Conservation (phyloP, 257 asterid species). For the Pogostemon cablin region DNA sequence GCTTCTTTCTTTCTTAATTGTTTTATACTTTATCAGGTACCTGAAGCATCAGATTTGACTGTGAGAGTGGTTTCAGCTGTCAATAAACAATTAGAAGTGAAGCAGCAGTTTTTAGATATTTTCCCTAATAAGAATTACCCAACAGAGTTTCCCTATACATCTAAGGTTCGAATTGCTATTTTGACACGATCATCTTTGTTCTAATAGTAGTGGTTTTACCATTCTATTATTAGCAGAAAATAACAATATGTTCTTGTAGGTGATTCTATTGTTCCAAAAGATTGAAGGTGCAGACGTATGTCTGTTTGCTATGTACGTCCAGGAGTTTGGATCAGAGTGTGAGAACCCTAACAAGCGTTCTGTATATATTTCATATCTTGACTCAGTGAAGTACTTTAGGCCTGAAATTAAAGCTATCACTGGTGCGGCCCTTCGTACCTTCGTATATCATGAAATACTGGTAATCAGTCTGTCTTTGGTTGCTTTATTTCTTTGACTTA, state of each 20-base stretch:
- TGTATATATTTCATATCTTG: slow-evolving; percentile 74
- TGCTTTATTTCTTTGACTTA: background rate
- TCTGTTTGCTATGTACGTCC: slow-evolving; percentile 72
- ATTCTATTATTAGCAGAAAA: background rate
- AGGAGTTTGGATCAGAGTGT: slow-evolving; percentile 81
- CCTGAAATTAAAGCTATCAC: slow-evolving; percentile 57
- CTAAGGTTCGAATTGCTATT: slow-evolving; percentile 56
- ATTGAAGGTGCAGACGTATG: slow-evolving; percentile 73
- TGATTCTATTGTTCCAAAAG: slow-evolving; percentile 71
- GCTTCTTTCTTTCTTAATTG: background rate
- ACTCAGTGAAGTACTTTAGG: slow-evolving; percentile 75
- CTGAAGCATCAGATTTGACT: slow-evolving; percentile 62
- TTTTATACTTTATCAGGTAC: slow-evolving; percentile 50
- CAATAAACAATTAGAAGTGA: slow-evolving; percentile 58
- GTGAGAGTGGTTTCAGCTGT: slow-evolving; percentile 70
- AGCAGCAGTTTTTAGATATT: slow-evolving; percentile 61
- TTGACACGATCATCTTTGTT: slow-evolving; percentile 10
- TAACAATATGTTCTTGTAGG: slow-evolving; percentile 49
- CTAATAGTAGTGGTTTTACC: background rate
- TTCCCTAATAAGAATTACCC: slow-evolving; percentile 61
- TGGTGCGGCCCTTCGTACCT: slow-evolving; percentile 77
- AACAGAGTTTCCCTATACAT: slow-evolving; percentile 62
- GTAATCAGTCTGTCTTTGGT: slow-evolving; percentile 34
- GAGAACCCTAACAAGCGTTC: slow-evolving; percentile 62
- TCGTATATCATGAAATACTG: slow-evolving; percentile 76